Conservation (phyloP, 2,329 filamentous ascomycete genomes). For the Aspergillus sp. region DNA sequence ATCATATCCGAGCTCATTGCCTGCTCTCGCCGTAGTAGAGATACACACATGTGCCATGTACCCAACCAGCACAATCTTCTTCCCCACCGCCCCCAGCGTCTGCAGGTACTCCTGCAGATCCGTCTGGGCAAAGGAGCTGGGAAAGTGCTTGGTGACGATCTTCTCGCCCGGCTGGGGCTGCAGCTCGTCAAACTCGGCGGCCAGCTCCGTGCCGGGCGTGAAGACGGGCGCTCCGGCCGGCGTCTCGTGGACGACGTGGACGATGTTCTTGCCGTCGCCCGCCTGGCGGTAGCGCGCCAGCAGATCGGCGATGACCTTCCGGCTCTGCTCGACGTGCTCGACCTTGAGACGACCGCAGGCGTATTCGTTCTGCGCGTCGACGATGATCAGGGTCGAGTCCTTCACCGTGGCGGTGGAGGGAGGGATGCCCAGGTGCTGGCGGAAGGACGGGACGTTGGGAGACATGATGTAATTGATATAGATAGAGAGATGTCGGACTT, state of each 20-base stretch:
- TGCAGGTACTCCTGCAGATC: conserved; percentile 57
- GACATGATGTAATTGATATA: conserved; percentile 10
- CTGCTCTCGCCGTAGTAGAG: conserved; percentile 62
- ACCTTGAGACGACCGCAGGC: conserved; percentile 55
- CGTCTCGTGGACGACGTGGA: conserved; percentile 61
- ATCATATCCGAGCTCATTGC: conserved; percentile 61
- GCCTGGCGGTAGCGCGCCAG: conserved; percentile 60
- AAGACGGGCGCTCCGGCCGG: conserved; percentile 65
- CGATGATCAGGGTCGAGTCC: conserved; percentile 64
- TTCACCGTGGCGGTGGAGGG: conserved; percentile 56
- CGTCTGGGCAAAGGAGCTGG: conserved; percentile 62
- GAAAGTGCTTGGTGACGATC: conserved; percentile 57
- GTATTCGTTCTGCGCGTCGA: conserved; percentile 72
- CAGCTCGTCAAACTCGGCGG: conserved; percentile 61
- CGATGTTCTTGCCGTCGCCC: conserved; percentile 47
- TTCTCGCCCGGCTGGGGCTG: conserved; percentile 55
- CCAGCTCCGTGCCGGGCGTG: conserved; percentile 60
- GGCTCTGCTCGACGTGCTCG: conserved; percentile 52
- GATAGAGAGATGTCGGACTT: background rate
- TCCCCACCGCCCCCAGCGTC: conserved; percentile 41
- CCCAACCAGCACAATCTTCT: conserved; percentile 58
- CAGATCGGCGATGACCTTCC: conserved; percentile 57
- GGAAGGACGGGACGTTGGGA: conserved; percentile 38
- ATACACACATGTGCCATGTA: conserved; percentile 60
- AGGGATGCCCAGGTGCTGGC: conserved; percentile 54